Evolutionary conservation across 768 basidiomycete genomes (phyloP), one percentile per base, ranked within the genome.

Genomic region (Paxillus rubicundulus): DNA sequence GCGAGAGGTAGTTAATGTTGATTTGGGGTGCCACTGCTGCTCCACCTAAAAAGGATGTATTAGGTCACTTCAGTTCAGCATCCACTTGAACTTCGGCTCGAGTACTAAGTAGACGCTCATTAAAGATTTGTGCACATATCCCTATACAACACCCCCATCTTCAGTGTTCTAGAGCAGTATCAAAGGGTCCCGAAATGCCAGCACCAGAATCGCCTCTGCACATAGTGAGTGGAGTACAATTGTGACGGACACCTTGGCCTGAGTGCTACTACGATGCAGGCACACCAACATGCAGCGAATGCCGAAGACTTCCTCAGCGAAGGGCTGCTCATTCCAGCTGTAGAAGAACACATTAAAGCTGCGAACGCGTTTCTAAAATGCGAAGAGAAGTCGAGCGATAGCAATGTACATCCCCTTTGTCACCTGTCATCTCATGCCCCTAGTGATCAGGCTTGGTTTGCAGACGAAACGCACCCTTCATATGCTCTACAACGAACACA

Each of bases 261-360:
- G 28, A 49, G 49, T 28, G 40, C 49, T 41, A 36, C 50, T 54
- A 24, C 50, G 28, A n/a, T 17, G 20, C 66, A 92, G 89, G 89
- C 90, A 18, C 87, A 92, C 67, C 83, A 86, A 61, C 88, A 91
- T 70, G 86, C 86, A 48, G 84, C 85, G 14, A 87, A 86, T 61
- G 89, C 89, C 33, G 89, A 92, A 46, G 88, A 91, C 53, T 82
- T 79, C 61, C 63, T 79, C 41, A 76, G 74, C 12, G 78, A 81
- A 53, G 90, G 90, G 12, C 73, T 89, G 6, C 77, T 89, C 47
- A 79, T 89, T 18, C 81, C 82, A 33, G 87, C 90, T 10, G 77
- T 82, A 21, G 84, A 88, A 55, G 86, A 91, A 57, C 87, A 92
- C 59, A 67, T 74, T 55, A 86, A 84, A 62, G 88, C 91, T 27